Percentiles rank a stretch among this genome's conserved stretches.
These are phyloP conservation scores for Phytophthora sansomeana DNA, from an alignment of 352 stramenopile genomes.

Conservation along the genomic window DNA sequence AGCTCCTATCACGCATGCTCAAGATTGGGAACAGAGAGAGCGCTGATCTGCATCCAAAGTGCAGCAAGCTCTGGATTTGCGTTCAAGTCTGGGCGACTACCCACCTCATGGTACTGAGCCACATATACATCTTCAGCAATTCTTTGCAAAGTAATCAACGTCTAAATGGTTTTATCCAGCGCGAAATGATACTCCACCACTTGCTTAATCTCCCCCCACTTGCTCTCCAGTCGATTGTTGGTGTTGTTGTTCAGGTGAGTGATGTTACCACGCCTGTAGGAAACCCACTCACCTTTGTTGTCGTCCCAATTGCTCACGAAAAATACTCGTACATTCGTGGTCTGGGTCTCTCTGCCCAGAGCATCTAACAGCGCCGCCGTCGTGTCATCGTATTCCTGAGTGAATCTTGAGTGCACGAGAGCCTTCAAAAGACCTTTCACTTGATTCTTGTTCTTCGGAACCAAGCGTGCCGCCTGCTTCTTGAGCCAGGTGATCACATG, in stretches of 20 bases:
- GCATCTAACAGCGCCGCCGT: too few species aligned
- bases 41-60: not conserved
- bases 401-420: too few species aligned
- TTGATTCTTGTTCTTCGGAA: not conserved
- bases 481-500: not conserved
- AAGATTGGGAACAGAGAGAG: too few species aligned
- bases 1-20: too few species aligned
- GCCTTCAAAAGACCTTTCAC: not conserved
- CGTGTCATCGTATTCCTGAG: too few species aligned
- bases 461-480: not conserved
- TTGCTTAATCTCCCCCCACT: conserved; percentile 9
- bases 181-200: conserved; percentile 2
- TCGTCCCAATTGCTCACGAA: too few species aligned
- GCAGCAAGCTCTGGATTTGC: conserved; percentile 2
- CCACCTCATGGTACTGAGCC: too few species aligned
- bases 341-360: too few species aligned
- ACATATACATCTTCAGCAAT: not conserved
- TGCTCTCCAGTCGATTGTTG: not conserved
- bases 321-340: too few species aligned
- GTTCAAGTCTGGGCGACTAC: not conserved
- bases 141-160: too few species aligned
- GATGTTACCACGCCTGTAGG: too few species aligned
- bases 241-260: not conserved
- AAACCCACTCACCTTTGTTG: too few species aligned
- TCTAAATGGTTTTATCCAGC: conserved; percentile 1